Base-by-base conservation (phyloP, 371 early-diverging fungal genomes). In the Fennellomyces sp. region DNA sequence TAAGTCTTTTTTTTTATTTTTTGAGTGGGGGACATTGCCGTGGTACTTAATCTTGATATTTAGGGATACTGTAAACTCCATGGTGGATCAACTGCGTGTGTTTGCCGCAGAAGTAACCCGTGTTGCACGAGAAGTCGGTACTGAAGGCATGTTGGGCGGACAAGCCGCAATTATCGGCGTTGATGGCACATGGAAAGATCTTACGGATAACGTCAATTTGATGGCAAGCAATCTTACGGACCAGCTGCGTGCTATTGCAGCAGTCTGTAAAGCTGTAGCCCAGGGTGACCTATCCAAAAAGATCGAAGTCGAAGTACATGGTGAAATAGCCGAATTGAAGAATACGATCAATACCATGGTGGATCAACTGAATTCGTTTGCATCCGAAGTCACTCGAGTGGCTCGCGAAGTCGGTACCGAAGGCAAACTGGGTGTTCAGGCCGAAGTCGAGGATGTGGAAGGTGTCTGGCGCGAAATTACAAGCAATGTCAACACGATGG, bases 221-320 rank as follows among this genome's bases (percentile, higher is more conserved):
- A 53, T 84, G 84, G 84, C 84, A 0, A 39, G 65, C 52, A 84
- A 84, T 33, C 57, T 84, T 5, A 84, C 84, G 3, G 63, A 66
- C 17, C 84, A 84, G 60, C 80, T 84, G 12, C 60, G 60, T 23
- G 65, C 71, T 15, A 84, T 84, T 53, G 82, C 82, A 8, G 63
- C 55, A 0, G 84, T 84, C 23, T 75, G 72, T 1, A 84, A 67
- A 21, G 84, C 84, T 5, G 76, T 84, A 3, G 69, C 76, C 3
- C 52, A 57, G 2, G 76, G 80, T 79, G 82, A 84, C 52, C 64
- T 78, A 15, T 56, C 64, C 10, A 63, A 60, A 15, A 73, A 65
- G 26, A 68, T 76, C 45, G 52, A 59, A n/a, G 63, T 64, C 3
- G 52, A 56, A 23, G 58, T 58, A 1, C 56, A 61, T 7, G 75